Evolutionary conservation across 192 early-diverging fungal species (phyloP).

Genomic region (Backusella liffmaniae): DNA sequence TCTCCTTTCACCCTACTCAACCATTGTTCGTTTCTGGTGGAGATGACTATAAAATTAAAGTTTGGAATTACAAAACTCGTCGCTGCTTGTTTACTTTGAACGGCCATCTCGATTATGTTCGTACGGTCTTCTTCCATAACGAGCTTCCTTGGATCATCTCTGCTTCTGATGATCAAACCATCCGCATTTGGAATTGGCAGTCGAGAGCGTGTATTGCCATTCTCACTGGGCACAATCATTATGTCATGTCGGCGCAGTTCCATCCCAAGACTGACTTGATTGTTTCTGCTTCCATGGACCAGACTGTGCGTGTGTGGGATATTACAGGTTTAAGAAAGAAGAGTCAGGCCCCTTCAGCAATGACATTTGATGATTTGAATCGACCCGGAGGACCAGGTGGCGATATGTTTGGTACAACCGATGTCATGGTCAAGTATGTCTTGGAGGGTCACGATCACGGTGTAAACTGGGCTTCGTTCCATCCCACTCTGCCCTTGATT

Average conservation of each 20-base stretch:
- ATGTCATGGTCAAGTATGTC: slow-evolving; percentile 97
- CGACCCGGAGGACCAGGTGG: slow-evolving; percentile 64
- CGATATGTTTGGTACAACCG: slow-evolving; percentile 96
- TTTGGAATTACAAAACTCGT: slow-evolving; percentile 98
- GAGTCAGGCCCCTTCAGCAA: slow-evolving; percentile 65
- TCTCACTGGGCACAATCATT: slow-evolving; percentile 97
- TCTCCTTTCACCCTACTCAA: slow-evolving; percentile 94
- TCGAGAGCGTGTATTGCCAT: slow-evolving; percentile 96
- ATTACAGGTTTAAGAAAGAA: slow-evolving; percentile 88
- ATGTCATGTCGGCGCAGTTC: slow-evolving; percentile 98
- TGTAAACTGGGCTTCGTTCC: slow-evolving; percentile 98
- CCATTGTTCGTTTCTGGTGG: slow-evolving; percentile 97
- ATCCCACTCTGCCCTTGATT: slow-evolving; percentile 94
- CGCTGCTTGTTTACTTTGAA: slow-evolving; percentile 96
- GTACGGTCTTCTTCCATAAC: slow-evolving; percentile 95
- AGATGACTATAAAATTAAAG: slow-evolving; percentile 99
- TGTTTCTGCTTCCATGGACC: slow-evolving; percentile 94
- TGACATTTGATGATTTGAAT: slow-evolving; percentile 52
- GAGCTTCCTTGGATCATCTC: slow-evolving; percentile 98
- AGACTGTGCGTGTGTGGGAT: slow-evolving; percentile 99
- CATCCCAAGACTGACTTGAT: slow-evolving; percentile 98
- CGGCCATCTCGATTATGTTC: slow-evolving; percentile 98
- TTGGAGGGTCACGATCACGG: slow-evolving; percentile 97
- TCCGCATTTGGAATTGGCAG: slow-evolving; percentile 99
- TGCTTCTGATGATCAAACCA: slow-evolving; percentile 97